Percentiles rank a stretch among this genome's conserved stretches.
These are phyloP conservation scores for Saccharomyces uvarum DNA, from an alignment of 1,139 yeast genomes.

Conservation along the genomic window DNA sequence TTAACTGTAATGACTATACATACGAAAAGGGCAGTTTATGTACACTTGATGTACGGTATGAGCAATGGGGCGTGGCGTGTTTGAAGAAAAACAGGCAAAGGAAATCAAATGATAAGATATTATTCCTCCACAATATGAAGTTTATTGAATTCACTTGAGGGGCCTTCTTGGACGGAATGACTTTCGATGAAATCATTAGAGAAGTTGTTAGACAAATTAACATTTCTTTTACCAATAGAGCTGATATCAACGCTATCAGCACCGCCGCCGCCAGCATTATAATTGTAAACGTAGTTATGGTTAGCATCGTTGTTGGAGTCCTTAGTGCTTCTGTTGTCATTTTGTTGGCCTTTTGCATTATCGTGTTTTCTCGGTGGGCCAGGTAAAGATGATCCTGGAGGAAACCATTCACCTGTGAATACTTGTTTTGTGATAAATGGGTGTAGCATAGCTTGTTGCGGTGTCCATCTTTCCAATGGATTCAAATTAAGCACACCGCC, in stretches of 20 bases:
- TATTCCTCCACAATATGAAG: constrained; percentile 15
- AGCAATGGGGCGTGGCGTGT: background rate
- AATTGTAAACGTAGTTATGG: background rate
- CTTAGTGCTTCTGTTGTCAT: constrained; percentile 2
- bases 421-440: constrained; percentile 66
- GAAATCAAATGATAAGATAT: background rate
- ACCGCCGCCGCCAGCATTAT: background rate
- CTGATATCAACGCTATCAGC: background rate
- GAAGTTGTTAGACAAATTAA: background rate
- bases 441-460: constrained; percentile 88
- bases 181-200: constrained; percentile 2
- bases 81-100: background rate
- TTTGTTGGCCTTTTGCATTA: background rate
- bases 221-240: background rate
- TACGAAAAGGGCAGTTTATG: background rate
- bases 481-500: constrained; percentile 71
- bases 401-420: constrained; percentile 42
- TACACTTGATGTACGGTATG: background rate
- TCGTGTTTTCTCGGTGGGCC: constrained; percentile 1
- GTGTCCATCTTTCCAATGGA: constrained; percentile 93
- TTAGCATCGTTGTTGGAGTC: constrained; percentile 7
- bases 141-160: constrained; percentile 15
- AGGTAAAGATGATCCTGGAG: constrained; percentile 35
- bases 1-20: background rate
- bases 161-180: constrained; percentile 17